Percentiles rank a stretch among this genome's conserved stretches.
phyloP scores from a whole-genome alignment of 179 eudicot genomes.

The Beta lomatogona region DNA sequence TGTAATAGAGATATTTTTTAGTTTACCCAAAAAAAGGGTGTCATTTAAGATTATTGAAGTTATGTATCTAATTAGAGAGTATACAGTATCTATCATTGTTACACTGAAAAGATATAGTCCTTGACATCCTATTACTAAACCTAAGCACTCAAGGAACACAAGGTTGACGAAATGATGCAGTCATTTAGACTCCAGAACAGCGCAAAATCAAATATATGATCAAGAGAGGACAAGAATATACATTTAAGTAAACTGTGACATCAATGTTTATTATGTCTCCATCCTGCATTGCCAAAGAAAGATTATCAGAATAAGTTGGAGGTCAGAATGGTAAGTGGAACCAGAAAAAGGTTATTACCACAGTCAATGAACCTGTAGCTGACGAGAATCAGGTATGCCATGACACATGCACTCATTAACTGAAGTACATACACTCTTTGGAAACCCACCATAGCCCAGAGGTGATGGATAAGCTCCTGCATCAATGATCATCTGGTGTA shows the following conservation, averaged over 20 bases:
- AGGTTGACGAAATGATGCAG: background rate
- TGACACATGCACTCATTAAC: conserved; percentile 98
- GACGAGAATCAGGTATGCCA: conserved; percentile 99
- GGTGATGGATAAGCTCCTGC: conserved; percentile 99
- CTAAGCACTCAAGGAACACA: background rate
- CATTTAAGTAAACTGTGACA: conserved; percentile 96
- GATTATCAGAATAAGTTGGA: conserved; percentile 22
- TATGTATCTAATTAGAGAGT: no score
- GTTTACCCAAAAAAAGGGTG: no score
- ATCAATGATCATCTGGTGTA: conserved; percentile 94
- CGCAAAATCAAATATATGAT: background rate
- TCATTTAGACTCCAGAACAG: background rate
- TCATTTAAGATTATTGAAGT: no score
- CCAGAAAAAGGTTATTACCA: conserved; percentile 30
- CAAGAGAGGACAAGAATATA: conserved; percentile 36
- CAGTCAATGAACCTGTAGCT: conserved; percentile 69
- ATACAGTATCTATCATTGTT: no score
- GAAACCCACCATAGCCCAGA: conserved; percentile 95
- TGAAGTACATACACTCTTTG: conserved; percentile 96
- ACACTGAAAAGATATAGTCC: background rate
- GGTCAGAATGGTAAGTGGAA: conserved; percentile 12
- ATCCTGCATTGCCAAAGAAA: conserved; percentile 60
- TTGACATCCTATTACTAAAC: background rate
- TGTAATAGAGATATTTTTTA: no score
- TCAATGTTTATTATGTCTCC: conserved; percentile 98